A percentile compares a stretch with the other conserved stretches of the same genome.
Conservation (phyloP, 768 basidiomycete genomes). For the Lentinula edodes region DNA sequence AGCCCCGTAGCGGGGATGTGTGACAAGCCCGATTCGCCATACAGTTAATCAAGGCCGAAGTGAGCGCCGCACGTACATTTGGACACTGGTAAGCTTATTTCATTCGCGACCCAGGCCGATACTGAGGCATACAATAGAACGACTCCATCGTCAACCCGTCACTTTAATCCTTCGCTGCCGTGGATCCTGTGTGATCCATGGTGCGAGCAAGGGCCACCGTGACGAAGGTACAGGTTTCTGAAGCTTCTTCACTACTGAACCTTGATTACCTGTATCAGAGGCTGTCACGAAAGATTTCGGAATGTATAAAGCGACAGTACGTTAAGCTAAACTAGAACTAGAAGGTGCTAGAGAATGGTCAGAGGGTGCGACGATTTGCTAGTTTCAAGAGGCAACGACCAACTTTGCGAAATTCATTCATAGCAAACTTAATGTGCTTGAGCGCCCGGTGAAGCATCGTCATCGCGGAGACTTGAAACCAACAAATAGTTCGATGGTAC, state of each 20-base stretch:
- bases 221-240: too few species aligned
- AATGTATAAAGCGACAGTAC: not conserved
- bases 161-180: not conserved
- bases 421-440: too few species aligned
- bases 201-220: too few species aligned
- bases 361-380: not conserved
- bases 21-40: not conserved
- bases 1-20: not conserved
- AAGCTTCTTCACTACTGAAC: too few species aligned
- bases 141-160: not conserved
- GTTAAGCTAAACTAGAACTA: not conserved
- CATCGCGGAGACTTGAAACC: slow-evolving; percentile 17
- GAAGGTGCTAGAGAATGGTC: not conserved
- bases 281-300: not conserved
- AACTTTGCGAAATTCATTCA: too few species aligned
- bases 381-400: too few species aligned
- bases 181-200: too few species aligned
- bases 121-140: not conserved
- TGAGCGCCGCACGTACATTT: not conserved
- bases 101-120: not conserved
- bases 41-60: not conserved
- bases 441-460: slow-evolving; percentile 11
- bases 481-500: slow-evolving; percentile 8
- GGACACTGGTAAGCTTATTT: not conserved
- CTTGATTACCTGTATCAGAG: too few species aligned